These are phyloP conservation scores for Lecanicillium sp. DNA, from an alignment of 2,329 filamentous ascomycete species.

Conservation along the genomic window DNA sequence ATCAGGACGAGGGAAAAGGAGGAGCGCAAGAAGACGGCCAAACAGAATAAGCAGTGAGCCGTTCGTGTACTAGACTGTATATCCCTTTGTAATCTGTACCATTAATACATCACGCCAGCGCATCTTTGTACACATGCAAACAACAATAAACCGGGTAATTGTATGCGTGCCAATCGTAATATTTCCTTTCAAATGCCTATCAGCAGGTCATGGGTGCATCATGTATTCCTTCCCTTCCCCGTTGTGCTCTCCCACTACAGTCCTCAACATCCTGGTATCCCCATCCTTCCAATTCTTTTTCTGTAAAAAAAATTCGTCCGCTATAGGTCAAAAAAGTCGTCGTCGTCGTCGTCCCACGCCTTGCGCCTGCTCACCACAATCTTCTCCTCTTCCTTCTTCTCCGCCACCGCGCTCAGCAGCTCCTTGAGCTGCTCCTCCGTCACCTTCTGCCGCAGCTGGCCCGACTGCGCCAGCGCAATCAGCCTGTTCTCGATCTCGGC, in stretches of 20 bases:
- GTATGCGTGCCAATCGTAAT: background rate
- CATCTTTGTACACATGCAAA: background rate
- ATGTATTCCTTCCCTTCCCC: too few species aligned
- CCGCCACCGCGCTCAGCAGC: slow-evolving; percentile 75
- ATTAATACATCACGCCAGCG: background rate
- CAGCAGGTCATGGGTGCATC: too few species aligned
- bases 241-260: too few species aligned
- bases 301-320: too few species aligned
- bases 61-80: background rate
- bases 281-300: too few species aligned
- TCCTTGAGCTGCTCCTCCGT: slow-evolving; percentile 93
- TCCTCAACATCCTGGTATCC: too few species aligned
- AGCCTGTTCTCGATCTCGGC: slow-evolving; percentile 86
- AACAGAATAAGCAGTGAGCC: slow-evolving; percentile 26
- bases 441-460: slow-evolving; percentile 81
- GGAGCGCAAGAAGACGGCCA: slow-evolving; percentile 56
- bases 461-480: slow-evolving; percentile 82
- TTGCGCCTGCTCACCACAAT: slow-evolving; percentile 83
- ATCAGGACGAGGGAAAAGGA: slow-evolving; percentile 66
- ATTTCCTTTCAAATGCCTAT: background rate
- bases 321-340: slow-evolving; percentile 62
- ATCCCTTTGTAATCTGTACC: background rate
- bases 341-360: slow-evolving; percentile 79
- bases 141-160: background rate
- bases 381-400: slow-evolving; percentile 72